Evolutionary conservation across 371 early-diverging fungal genomes (phyloP), one percentile per base, ranked within the genome.

Genomic region (Circinella umbellata): DNA sequence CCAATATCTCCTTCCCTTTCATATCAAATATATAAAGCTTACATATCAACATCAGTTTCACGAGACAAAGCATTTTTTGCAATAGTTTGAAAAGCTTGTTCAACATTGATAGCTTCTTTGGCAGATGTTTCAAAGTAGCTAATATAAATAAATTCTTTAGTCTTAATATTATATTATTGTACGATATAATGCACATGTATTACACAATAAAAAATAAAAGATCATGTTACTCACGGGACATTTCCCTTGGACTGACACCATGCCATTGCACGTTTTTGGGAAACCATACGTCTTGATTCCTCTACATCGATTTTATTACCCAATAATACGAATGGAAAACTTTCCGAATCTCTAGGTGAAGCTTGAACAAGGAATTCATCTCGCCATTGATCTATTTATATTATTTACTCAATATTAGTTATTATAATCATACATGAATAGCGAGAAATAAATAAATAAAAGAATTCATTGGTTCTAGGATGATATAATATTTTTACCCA

Each of bases 261-360:
- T 68, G 93, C 88, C 91, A 93, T 90, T 37, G 98, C 97, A 55
- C 97, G 90, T 83, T 97, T 97, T 84, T 93, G 92, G 64, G 96
- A 92, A 11, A 96, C 95, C 87, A 92, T 93, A 67, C 99, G 90
- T 86, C 92, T 95, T 42, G 88, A 86, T 68, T 98, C 98, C 73
- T 97, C 96, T 70, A 97, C 80, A 80, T 99, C 99, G 59, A 97
- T 90, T 87, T 99, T 99, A 85, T 99, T 99, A 69, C 99, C 99
- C 20, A 99, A 81, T 14, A 98, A 93, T 39, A 99, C 96, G 85
- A 99, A 99, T 48, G 99, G 98, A 80, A 99, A 98, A 86, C 94
- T 95, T 69, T 98, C 96, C 7, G 98, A 96, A 68, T 97, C 96
- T 62, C 95, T 83, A 49, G 99, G 97, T 61, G 92, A 92, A 35